Percentiles rank a stretch among this genome's conserved stretches.
Conservation (phyloP, 495 filamentous ascomycete genomes). For the Aspergillus steynii region DNA sequence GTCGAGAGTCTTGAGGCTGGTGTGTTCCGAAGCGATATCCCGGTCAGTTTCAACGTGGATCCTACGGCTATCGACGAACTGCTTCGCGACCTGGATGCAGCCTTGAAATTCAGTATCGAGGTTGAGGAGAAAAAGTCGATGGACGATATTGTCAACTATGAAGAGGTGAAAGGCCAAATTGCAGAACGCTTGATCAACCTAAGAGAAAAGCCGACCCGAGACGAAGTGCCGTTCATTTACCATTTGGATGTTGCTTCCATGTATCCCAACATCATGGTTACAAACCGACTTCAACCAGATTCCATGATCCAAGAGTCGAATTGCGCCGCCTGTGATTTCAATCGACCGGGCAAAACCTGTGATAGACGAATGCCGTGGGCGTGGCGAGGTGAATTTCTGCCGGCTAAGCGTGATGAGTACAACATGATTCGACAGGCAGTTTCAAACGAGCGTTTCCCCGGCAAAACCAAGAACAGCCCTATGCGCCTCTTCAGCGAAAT, state of each 20-base stretch:
- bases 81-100: conserved; percentile 81
- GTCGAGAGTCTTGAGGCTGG: conserved; percentile 99
- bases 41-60: conserved; percentile 87
- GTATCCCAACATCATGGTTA: conserved; percentile 99
- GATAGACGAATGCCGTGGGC: conserved; percentile 95
- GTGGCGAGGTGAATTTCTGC: conserved; percentile 97
- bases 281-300: conserved; percentile 94
- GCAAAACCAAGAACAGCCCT: conserved; percentile 65
- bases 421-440: conserved; percentile 96
- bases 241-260: conserved; percentile 98
- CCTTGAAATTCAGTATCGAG: conserved; percentile 85
- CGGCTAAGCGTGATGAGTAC: conserved; percentile 95
- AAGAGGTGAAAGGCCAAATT: conserved; percentile 88
- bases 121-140: conserved; percentile 94
- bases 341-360: conserved; percentile 94
- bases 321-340: conserved; percentile 98
- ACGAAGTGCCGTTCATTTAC: conserved; percentile 89
- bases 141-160: conserved; percentile 89
- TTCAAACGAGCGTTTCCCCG: conserved; percentile 91
- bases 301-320: conserved; percentile 97
- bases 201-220: conserved; percentile 76
- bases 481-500: conserved; percentile 80
- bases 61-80: conserved; percentile 86
- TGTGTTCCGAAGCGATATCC: conserved; percentile 94
- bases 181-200: conserved; percentile 67